Evolutionary conservation across 495 filamentous ascomycete species (phyloP).

Genomic region (Eremomyces bilateralis): DNA sequence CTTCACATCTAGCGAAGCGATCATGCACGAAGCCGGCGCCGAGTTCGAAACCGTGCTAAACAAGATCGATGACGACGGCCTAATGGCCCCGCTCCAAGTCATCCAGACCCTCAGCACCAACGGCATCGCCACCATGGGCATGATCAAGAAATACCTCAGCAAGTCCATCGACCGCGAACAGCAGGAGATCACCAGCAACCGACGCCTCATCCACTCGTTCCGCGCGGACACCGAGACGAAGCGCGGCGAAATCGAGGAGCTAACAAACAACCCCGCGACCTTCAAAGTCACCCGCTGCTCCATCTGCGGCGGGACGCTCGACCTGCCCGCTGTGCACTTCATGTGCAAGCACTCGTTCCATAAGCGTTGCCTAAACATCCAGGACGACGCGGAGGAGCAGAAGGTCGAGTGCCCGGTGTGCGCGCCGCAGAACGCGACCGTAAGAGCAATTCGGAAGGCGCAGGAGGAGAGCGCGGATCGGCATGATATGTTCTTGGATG

Average conservation of each 20-base stretch:
- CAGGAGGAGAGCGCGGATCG: conserved; percentile 75
- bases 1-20: conserved; percentile 63
- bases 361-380: conserved; percentile 48
- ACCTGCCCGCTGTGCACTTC: conserved; percentile 83
- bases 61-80: conserved; percentile 69
- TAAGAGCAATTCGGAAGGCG: conserved; percentile 60
- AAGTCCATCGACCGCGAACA: conserved; percentile 74
- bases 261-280: conserved; percentile 58
- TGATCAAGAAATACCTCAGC: conserved; percentile 81
- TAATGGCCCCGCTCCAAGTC: conserved; percentile 93
- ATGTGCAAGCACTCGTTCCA: conserved; percentile 94
- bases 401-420: conserved; percentile 74
- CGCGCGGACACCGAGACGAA: conserved; percentile 67
- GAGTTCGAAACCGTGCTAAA: conserved; percentile 59
- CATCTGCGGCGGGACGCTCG: conserved; percentile 49
- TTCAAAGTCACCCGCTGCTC: conserved; percentile 79
- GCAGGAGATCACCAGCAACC: conserved; percentile 64
- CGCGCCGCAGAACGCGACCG: conserved; percentile 59
- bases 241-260: conserved; percentile 49
- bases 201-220: conserved; percentile 63
- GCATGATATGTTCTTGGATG: conserved; percentile 76
- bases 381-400: conserved; percentile 20
- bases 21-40: conserved; percentile 73
- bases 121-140: conserved; percentile 84
- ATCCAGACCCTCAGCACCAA: conserved; percentile 78